A percentile compares a stretch with the other conserved stretches of the same genome.
These are phyloP conservation scores for Chaetomium cochliodes DNA, from an alignment of 495 filamentous ascomycete genomes.

Conservation along the genomic window DNA sequence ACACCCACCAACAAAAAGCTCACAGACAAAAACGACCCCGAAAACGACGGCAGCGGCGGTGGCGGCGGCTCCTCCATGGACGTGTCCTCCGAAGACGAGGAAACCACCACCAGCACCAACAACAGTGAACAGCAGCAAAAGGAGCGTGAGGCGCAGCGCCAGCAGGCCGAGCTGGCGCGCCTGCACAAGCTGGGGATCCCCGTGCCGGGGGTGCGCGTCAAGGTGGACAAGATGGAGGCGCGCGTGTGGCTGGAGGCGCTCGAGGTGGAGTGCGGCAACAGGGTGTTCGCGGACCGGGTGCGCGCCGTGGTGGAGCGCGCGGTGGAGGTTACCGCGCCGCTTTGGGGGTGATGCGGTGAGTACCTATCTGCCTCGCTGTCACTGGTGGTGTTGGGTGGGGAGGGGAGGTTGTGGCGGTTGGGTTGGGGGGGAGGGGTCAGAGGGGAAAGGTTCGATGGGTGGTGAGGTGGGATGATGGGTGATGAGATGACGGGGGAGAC, in stretches of 20 bases:
- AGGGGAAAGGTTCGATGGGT: neutral
- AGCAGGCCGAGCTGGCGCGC: slow-evolving; percentile 58
- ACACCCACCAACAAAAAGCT: slow-evolving; percentile 21
- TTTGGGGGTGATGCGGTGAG: slow-evolving; percentile 57
- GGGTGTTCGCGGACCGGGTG: slow-evolving; percentile 73
- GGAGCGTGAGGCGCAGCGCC: slow-evolving; percentile 31
- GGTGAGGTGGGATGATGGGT: neutral
- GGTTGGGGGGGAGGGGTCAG: neutral
- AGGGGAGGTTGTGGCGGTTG: neutral
- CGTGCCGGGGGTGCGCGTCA: slow-evolving; percentile 83
- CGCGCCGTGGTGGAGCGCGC: slow-evolving; percentile 86
- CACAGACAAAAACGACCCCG: slow-evolving; percentile 24
- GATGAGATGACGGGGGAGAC: neutral
- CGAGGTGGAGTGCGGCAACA: slow-evolving; percentile 79
- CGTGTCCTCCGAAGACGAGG: slow-evolving; percentile 34
- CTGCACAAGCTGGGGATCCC: slow-evolving; percentile 80
- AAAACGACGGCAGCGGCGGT: neutral
- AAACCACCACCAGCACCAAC: slow-evolving; percentile 38
- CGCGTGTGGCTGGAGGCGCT: slow-evolving; percentile 88
- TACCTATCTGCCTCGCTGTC: no score
- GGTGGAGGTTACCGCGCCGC: slow-evolving; percentile 81
- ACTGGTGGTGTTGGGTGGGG: no score
- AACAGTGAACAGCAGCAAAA: slow-evolving; percentile 30
- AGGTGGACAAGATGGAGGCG: slow-evolving; percentile 82
- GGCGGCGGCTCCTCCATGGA: slow-evolving; percentile 41